A percentile compares a stretch with the other conserved stretches of the same genome.
Evolutionary conservation across 306 rosid species (phyloP).

Genomic region (Medicago truncatula): MtrunA17r5.0-ANR NC_053042.1:28810501-28811000

Average conservation of each 20-base stretch:
- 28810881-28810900: slow-evolving; percentile 51
- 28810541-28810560: slow-evolving; percentile 58
- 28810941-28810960: slow-evolving; percentile 62
- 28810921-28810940: slow-evolving; percentile 75
- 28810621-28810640: slow-evolving; percentile 61
- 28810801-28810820: slow-evolving; percentile 67
- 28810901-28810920: slow-evolving; percentile 59
- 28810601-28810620: slow-evolving; percentile 70
- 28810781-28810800: slow-evolving; percentile 25
- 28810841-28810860: slow-evolving; percentile 42
- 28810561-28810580: slow-evolving; percentile 49
- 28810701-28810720: slow-evolving; percentile 9
- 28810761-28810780: slow-evolving; percentile 25
- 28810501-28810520: slow-evolving; percentile 88
- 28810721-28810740: not conserved
- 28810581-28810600: slow-evolving; percentile 41
- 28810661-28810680: slow-evolving; percentile 61
- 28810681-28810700: not conserved
- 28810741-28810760: slow-evolving; percentile 8
- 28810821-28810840: slow-evolving; percentile 59
- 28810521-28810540: slow-evolving; percentile 52
- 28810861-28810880: slow-evolving; percentile 36
- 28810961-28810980: slow-evolving; percentile 52
- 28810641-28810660: slow-evolving; percentile 67
- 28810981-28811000: slow-evolving; percentile 27